Evolutionary conservation across 768 basidiomycete species (phyloP).

Genomic region (Daedalea quercina): DNA sequence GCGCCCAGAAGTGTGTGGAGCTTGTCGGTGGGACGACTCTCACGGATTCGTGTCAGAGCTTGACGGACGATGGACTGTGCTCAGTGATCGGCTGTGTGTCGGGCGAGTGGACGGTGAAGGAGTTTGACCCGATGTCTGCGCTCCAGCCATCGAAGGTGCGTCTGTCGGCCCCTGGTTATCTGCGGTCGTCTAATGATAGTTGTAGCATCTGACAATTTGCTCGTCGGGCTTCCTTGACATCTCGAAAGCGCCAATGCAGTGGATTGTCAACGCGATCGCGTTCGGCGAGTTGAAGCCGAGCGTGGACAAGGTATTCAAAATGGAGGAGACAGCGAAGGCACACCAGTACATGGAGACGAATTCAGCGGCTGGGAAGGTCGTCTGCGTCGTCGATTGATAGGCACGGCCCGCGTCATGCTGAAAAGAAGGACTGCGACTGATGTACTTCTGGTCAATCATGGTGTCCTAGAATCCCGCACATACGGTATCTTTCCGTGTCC

Average conservation of each 20-base stretch:
- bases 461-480: too few species aligned
- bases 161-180: neutral
- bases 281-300: neutral
- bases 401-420: too few species aligned
- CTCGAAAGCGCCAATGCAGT: slow-evolving; percentile 2
- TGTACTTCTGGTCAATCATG: too few species aligned
- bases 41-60: neutral
- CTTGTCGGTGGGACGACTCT: slow-evolving; percentile 1
- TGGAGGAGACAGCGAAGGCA: slow-evolving; percentile 3
- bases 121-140: slow-evolving; percentile 1
- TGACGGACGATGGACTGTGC: neutral
- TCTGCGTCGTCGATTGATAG: slow-evolving; percentile 3
- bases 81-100: slow-evolving; percentile 3
- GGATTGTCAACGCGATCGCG: slow-evolving; percentile 2
- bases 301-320: slow-evolving; percentile 3
- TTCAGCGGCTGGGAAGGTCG: slow-evolving; percentile 1
- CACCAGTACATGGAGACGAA: slow-evolving; percentile 3
- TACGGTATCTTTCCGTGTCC: too few species aligned
- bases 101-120: slow-evolving; percentile 4
- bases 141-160: neutral
- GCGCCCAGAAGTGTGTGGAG: slow-evolving; percentile 1
- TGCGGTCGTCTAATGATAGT: neutral
- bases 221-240: neutral
- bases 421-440: too few species aligned
- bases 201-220: neutral